Conservation (phyloP, 306 rosid species). For the Lagenaria siceraria region DNA sequence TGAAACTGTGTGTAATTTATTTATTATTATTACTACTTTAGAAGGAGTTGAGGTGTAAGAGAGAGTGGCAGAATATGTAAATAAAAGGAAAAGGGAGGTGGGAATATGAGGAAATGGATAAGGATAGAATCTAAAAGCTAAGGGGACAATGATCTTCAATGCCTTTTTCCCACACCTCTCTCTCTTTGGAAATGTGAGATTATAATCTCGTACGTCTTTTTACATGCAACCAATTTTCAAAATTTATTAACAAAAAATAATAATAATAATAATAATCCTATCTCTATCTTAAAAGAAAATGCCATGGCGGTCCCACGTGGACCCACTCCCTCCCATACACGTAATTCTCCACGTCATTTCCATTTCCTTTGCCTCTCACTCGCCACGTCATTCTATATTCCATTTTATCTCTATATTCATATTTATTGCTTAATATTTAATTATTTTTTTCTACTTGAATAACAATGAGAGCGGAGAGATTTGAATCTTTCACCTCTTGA, state of each 20-base stretch:
- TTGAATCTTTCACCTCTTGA: too few relatives aligned
- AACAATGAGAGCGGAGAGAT: too few relatives aligned
- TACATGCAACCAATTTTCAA: not conserved
- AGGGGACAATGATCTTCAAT: not conserved
- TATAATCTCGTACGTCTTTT: conserved; percentile 1
- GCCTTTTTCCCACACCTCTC: not conserved
- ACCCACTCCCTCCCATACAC: not conserved
- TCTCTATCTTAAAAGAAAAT: not conserved
- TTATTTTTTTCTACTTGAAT: too few relatives aligned
- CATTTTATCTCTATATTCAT: not conserved
- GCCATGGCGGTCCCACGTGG: not conserved
- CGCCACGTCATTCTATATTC: not conserved
- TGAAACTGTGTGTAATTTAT: too few relatives aligned
- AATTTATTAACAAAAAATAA: too few relatives aligned
- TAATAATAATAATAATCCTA: not conserved
- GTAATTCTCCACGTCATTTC: not conserved
- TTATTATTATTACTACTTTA: too few relatives aligned
- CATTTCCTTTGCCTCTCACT: not conserved
- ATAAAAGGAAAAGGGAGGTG: not conserved
- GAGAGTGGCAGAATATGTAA: not conserved
- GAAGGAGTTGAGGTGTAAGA: not conserved
- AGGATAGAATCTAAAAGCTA: not conserved
- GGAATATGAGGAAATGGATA: not conserved
- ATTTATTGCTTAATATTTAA: not conserved
- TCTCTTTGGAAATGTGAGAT: not conserved